Percentiles rank a stretch among this genome's conserved stretches.
Evolutionary conservation across 2,329 filamentous ascomycete species (phyloP).

Genomic region (Neonectria coccinea): DNA sequence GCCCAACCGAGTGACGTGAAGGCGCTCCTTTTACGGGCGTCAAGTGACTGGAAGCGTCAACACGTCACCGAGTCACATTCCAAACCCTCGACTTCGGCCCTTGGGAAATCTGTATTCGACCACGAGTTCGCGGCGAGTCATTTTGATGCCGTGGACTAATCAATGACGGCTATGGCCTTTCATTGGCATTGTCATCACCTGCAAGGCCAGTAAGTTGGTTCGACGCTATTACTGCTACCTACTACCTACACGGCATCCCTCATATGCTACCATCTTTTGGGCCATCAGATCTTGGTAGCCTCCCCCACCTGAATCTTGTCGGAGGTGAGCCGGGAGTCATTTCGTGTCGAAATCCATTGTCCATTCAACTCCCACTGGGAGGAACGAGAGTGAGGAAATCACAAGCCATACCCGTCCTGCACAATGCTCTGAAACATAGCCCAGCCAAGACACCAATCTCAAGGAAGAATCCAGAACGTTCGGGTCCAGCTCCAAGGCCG

Average conservation of each 20-base stretch:
- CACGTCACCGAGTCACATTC: conserved; percentile 5
- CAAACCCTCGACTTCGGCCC: not conserved
- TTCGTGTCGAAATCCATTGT: not conserved
- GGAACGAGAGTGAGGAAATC: conserved; percentile 5
- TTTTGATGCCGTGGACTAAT: not conserved
- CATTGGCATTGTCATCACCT: not conserved
- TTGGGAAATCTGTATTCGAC: not conserved
- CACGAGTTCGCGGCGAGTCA: not conserved
- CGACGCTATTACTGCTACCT: conserved; percentile 1
- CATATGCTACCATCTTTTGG: not conserved
- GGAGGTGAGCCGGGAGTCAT: not conserved
- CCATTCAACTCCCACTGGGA: not conserved
- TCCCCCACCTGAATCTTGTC: not conserved
- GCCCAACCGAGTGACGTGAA: not conserved
- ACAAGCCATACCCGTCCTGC: not conserved
- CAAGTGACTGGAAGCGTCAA: not conserved
- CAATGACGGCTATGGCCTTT: not conserved
- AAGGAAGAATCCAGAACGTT: not conserved
- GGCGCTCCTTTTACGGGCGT: not conserved
- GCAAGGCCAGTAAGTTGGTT: not conserved
- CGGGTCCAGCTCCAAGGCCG: not conserved
- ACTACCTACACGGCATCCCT: not conserved
- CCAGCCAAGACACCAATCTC: not conserved
- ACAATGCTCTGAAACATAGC: not conserved
- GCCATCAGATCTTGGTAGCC: not conserved